Evolutionary conservation across 2,329 filamentous ascomycete species (phyloP), one percentile per base, ranked within the genome.

Genomic region (Myriosclerotinia duriaeana): DNA sequence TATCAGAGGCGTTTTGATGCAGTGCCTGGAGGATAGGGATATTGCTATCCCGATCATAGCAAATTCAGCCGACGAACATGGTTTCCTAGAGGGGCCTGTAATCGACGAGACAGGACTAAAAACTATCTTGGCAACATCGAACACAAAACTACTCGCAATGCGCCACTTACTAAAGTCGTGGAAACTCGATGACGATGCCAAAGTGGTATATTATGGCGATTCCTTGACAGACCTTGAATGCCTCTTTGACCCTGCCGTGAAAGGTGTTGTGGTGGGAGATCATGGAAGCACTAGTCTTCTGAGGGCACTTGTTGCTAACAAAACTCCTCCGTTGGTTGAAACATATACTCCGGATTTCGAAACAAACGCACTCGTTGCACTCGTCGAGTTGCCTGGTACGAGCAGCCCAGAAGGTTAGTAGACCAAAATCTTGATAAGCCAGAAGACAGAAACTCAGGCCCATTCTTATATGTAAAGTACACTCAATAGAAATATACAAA

Each of bases 181-280:
- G 70, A 44, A 36, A 1, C 15, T 17, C 15, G 56, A 52, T 30
- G 34, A 30, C 15, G 9, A 53, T 34, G 59, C 46, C 3, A 63
- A 60, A 22, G 40, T 71, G 3, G 60, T 76, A 3, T 77, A 76
- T 67, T 67, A 76, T 53, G 75, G 75, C 3, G 75, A 76, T 67
- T 74, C 73, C 4, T 66, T 66, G 11, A 75, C 73, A 38, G 75
- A 76, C 60, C 61, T 77, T 5, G 74, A 74, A 64, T 76, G 74
- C 56, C 68, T 77, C 38, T 67, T 69, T 11, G 67, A 71, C 22
- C 63, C 68, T 55, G 64, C 66, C 60, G 65, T 73, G 1, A 64
- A 61, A 2, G 72, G 74, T 9, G 67, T 76, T 63, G 68, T 74
- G 8, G 68, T 75, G 12, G 53, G 69, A 14, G 67, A 66, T 26